phyloP scores from a whole-genome alignment of 352 stramenopile species.

The Halophytophthora batemanensis region DNA sequence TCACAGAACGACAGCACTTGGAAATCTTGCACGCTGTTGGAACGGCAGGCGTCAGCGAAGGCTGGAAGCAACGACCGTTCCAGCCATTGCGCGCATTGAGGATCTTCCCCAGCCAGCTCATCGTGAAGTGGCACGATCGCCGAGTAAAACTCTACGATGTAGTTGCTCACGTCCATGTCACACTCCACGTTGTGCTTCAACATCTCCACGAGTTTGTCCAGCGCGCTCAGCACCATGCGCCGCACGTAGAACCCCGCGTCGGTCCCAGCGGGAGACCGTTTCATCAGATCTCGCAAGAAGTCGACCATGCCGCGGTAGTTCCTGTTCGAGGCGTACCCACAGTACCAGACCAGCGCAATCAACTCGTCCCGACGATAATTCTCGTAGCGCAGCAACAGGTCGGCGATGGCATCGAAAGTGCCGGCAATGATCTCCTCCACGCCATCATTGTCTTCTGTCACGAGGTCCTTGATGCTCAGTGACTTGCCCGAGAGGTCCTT shows the following conservation, averaged over 20 bases:
- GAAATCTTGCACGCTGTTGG: conserved; percentile 55
- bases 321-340: conserved; percentile 33
- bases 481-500: conserved; percentile 24
- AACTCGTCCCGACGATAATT: conserved; percentile 62
- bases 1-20: conserved; percentile 62
- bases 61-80: conserved; percentile 54
- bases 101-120: conserved; percentile 45
- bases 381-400: conserved; percentile 52
- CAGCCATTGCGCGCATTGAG: conserved; percentile 74
- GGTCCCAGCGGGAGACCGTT: conserved; percentile 17
- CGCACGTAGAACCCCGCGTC: conserved; percentile 49
- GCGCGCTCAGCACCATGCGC: conserved; percentile 68
- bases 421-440: conserved; percentile 62
- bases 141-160: conserved; percentile 57
- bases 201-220: conserved; percentile 75
- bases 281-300: conserved; percentile 45
- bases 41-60: conserved; percentile 69
- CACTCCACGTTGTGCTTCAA: conserved; percentile 73
- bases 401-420: conserved; percentile 56
- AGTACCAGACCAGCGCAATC: conserved; percentile 63
- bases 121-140: conserved; percentile 65
- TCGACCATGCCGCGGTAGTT: conserved; percentile 43
- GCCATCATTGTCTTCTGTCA: conserved; percentile 49
- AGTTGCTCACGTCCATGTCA: conserved; percentile 55
- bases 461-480: conserved; percentile 42